Base-by-base conservation (phyloP, 2,329 filamentous ascomycete genomes). In the Fusarium annulatum region DNA sequence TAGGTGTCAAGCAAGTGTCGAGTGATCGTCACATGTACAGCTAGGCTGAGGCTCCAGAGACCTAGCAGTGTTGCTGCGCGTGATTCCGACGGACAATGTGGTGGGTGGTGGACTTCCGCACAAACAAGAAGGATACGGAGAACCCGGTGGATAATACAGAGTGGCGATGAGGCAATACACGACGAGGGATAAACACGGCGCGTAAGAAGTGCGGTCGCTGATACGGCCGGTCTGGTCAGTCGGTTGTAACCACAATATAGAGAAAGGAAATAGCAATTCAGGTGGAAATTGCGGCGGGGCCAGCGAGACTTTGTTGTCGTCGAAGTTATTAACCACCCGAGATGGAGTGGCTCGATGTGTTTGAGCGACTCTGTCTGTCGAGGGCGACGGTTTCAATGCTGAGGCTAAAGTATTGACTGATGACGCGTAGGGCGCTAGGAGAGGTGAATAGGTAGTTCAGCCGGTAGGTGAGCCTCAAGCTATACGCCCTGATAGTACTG, bases 181-280 rank as follows among this genome's bases (percentile, higher is more conserved):
- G 49, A 63, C n/a, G 56, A 66, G 46, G 41, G 46, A 62, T 68
- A 75, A 65, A 67, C 59, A 59, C 60, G 59, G 64, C 72, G 76
- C 69, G 75, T 76, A 65, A 61, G 51, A 55, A 64, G 38, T 61
- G 57, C 65, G 76, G 76, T 69, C 76, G 70, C 74, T 61, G 70
- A 74, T 72, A 55, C 61, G 76, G 76, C 66, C 74, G 53, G 69
- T 59, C 55, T 64, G 69, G 73, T 72, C 69, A 61, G 67, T 49
- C 56, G 68, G 72, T 51, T 64, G 62, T 67, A 68, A 42, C 66
- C 71, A 49, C 48, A 39, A 49, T 65, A 49, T 42, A 66, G 58
- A 41, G 55, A 71, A 56, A 58, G 46, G 53, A 61, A 63, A 51
- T 30, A 52, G 55, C 49, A 61, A 51, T 51, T 42, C 53, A 33